Conservation (phyloP, 176 grass and related monocot species). For the Oryza glumipatula region DNA sequence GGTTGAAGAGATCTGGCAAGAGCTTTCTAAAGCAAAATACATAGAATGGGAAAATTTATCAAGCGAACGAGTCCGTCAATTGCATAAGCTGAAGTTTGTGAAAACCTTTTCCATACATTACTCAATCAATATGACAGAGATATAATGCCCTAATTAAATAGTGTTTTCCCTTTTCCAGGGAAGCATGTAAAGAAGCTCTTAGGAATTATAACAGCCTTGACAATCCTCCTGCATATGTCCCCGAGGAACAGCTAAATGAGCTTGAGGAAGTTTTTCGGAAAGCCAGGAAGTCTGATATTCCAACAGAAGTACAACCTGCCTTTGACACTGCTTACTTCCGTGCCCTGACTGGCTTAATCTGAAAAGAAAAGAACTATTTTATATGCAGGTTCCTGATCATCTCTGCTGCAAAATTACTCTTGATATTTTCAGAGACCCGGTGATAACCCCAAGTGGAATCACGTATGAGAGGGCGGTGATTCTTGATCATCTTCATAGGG, state of each 20-base stretch:
- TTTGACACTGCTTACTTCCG: constrained; percentile 11
- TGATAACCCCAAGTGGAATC: constrained; percentile 85
- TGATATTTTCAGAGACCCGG: constrained; percentile 82
- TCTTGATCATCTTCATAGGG: constrained; percentile 85
- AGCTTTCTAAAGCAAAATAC: constrained; percentile 85
- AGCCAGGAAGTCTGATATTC: constrained; percentile 57
- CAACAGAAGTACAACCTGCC: constrained; percentile 58
- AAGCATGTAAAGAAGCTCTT: constrained; percentile 78
- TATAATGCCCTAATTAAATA: background rate
- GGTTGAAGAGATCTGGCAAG: constrained; percentile 83
- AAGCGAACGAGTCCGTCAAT: constrained; percentile 37
- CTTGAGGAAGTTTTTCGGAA: constrained; percentile 72
- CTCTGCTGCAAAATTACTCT: constrained; percentile 97
- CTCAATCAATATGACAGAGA: constrained; percentile 3
- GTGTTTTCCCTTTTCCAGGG: constrained; percentile 39
- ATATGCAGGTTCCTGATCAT: constrained; percentile 84
- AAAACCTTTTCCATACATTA: constrained; percentile 23
- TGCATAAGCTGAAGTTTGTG: constrained; percentile 66
- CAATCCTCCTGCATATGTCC: constrained; percentile 39
- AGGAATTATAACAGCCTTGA: constrained; percentile 53
- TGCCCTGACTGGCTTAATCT: background rate
- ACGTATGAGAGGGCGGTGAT: constrained; percentile 83
- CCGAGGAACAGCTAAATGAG: constrained; percentile 60
- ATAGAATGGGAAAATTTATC: constrained; percentile 81
- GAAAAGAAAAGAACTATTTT: background rate